phyloP scores from a whole-genome alignment of 2,329 filamentous ascomycete genomes.

The Phaeomoniella chlamydospora region DNA sequence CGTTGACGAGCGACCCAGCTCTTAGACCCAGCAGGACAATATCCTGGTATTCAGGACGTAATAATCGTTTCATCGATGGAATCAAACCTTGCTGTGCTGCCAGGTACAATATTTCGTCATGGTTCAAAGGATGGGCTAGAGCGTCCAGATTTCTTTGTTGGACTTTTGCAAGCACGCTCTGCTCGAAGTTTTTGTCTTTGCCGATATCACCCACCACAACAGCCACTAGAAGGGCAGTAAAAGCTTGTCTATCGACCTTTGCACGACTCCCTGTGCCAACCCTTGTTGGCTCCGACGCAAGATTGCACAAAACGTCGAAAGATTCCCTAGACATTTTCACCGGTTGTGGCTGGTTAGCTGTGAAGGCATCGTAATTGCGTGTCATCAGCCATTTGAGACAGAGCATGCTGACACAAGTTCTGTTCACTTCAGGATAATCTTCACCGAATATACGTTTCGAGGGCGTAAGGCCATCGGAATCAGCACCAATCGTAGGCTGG shows the following conservation, averaged over 20 bases:
- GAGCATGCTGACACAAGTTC: constrained; percentile 21
- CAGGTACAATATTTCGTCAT: constrained; percentile 18
- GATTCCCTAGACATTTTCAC: constrained; percentile 13
- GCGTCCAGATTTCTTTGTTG: constrained; percentile 10
- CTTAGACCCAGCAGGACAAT: constrained; percentile 19
- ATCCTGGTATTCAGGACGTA: constrained; percentile 4
- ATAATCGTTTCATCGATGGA: constrained; percentile 13
- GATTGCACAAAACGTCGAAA: constrained; percentile 15
- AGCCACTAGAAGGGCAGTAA: constrained; percentile 18
- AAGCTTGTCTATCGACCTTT: constrained; percentile 1
- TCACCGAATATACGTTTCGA: constrained; percentile 15
- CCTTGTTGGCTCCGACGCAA: constrained; percentile 7
- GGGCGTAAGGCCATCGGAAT: constrained; percentile 3
- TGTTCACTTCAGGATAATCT: constrained; percentile 23
- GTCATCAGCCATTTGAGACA: constrained; percentile 21
- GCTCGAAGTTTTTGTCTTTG: constrained; percentile 18
- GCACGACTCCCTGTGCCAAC: neutral
- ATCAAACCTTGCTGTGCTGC: constrained; percentile 15
- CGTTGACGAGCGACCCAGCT: constrained; percentile 21
- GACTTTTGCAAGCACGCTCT: constrained; percentile 8
- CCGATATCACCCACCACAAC: constrained; percentile 24
- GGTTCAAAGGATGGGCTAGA: constrained; percentile 11
- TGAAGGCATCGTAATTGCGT: constrained; percentile 19
- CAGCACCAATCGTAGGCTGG: neutral
- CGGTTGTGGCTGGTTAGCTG: constrained; percentile 11